These are phyloP conservation scores for Backusella macrospora DNA, from an alignment of 192 early-diverging fungal genomes.

Conservation along the genomic window DNA sequence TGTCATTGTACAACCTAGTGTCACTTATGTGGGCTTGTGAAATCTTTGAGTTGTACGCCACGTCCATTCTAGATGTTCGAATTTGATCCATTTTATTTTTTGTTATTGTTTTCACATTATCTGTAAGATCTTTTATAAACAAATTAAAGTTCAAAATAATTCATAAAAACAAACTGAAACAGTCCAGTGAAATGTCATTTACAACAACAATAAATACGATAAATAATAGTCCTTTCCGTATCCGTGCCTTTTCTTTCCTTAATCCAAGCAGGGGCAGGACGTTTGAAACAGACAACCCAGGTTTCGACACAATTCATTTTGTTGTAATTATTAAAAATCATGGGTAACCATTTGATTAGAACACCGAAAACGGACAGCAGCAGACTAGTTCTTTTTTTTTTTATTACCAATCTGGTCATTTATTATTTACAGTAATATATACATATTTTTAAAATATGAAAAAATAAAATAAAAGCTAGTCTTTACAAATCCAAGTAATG, in stretches of 20 bases:
- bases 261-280: not conserved
- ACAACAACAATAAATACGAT: not conserved
- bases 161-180: conserved; percentile 5
- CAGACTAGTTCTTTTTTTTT: not conserved
- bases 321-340: conserved; percentile 18
- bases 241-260: not conserved
- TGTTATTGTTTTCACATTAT: not conserved
- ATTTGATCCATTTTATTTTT: not conserved
- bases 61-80: not conserved
- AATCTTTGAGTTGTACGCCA: not conserved
- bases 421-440: conserved; percentile 3
- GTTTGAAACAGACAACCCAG: conserved; percentile 12
- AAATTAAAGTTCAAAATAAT: not conserved
- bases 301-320: conserved; percentile 12
- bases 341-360: not conserved
- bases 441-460: not conserved
- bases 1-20: not conserved
- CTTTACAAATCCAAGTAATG: not conserved
- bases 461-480: not conserved
- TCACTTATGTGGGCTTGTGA: conserved; percentile 7
- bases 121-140: not conserved
- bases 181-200: not conserved
- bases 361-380: not conserved
- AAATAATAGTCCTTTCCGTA: not conserved
- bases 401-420: not conserved